These are phyloP conservation scores for Thelonectria blattea DNA, from an alignment of 2,329 filamentous ascomycete genomes.

Conservation along the genomic window DNA sequence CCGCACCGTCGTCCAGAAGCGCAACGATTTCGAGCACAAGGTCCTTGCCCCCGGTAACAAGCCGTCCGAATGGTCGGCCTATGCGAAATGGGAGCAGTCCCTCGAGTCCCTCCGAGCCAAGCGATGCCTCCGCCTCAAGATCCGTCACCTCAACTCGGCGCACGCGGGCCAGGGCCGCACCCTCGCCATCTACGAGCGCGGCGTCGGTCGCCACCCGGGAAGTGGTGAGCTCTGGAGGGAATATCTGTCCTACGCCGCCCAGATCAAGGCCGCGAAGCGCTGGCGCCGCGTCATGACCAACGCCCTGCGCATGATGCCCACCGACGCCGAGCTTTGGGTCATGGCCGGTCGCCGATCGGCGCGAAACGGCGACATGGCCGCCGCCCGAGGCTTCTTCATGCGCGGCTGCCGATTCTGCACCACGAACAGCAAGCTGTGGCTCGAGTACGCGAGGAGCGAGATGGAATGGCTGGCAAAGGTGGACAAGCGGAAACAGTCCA, in stretches of 20 bases:
- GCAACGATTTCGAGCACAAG: slow-evolving; percentile 91
- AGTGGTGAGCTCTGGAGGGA: slow-evolving; percentile 85
- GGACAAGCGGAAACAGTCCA: slow-evolving; percentile 70
- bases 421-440: slow-evolving; percentile 74
- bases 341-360: slow-evolving; percentile 82
- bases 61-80: slow-evolving; percentile 81
- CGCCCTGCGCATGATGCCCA: slow-evolving; percentile 84
- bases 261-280: slow-evolving; percentile 68
- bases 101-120: slow-evolving; percentile 81
- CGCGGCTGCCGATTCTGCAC: slow-evolving; percentile 90
- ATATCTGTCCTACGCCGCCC: slow-evolving; percentile 82
- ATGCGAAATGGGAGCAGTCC: slow-evolving; percentile 74
- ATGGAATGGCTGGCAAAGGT: slow-evolving; percentile 90
- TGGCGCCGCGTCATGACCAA: slow-evolving; percentile 69
- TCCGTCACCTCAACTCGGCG: slow-evolving; percentile 69
- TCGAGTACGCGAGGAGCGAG: slow-evolving; percentile 90
- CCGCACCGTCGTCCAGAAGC: slow-evolving; percentile 82
- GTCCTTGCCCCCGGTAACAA: slow-evolving; percentile 81
- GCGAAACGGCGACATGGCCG: slow-evolving; percentile 82
- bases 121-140: slow-evolving; percentile 79
- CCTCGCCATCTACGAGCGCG: slow-evolving; percentile 88
- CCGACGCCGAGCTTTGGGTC: slow-evolving; percentile 84
- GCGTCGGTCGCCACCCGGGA: slow-evolving; percentile 81
- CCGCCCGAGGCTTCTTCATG: slow-evolving; percentile 84
- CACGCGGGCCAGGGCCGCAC: slow-evolving; percentile 81